Evolutionary conservation across 345 rosid species (phyloP).

Genomic region (Noccaea bulbosa): DNA sequence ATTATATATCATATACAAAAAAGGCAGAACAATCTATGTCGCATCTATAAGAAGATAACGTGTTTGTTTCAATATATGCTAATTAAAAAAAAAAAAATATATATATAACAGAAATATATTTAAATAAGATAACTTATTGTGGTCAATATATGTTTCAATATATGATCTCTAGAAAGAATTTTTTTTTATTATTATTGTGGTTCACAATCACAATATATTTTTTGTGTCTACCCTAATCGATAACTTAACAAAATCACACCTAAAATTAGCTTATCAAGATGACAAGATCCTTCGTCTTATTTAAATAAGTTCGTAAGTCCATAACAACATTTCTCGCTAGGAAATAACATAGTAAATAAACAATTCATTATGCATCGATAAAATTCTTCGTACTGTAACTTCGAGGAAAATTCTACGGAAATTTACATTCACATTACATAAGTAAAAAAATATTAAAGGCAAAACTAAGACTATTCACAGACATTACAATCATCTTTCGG

Average conservation of each 20-base stretch:
- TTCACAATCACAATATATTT: slow-evolving; percentile 31
- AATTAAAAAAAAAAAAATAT: not conserved
- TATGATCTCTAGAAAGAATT: not conserved
- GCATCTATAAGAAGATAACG: slow-evolving; percentile 14
- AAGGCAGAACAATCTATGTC: slow-evolving; percentile 11
- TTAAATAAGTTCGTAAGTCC: not conserved
- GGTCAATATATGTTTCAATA: not conserved
- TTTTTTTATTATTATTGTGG: not conserved
- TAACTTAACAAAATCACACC: slow-evolving; percentile 34
- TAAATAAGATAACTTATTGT: too few species aligned
- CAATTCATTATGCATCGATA: not conserved
- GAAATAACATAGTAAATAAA: slow-evolving; percentile 8
- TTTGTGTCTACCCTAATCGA: slow-evolving; percentile 43
- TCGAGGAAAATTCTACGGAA: slow-evolving; percentile 18
- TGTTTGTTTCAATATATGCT: slow-evolving; percentile 10
- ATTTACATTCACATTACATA: slow-evolving; percentile 6
- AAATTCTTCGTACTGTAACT: not conserved
- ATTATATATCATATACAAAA: slow-evolving; percentile 10
- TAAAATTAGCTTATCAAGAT: slow-evolving; percentile 22
- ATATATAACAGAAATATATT: too few species aligned
- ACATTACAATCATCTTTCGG: not conserved
- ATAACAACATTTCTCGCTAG: slow-evolving; percentile 18
- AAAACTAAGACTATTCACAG: not conserved
- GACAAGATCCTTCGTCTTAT: not conserved
- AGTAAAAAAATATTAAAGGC: not conserved